Base-by-base conservation (phyloP, 2,329 filamentous ascomycete species). In the Xylariaceae sp. region DNA sequence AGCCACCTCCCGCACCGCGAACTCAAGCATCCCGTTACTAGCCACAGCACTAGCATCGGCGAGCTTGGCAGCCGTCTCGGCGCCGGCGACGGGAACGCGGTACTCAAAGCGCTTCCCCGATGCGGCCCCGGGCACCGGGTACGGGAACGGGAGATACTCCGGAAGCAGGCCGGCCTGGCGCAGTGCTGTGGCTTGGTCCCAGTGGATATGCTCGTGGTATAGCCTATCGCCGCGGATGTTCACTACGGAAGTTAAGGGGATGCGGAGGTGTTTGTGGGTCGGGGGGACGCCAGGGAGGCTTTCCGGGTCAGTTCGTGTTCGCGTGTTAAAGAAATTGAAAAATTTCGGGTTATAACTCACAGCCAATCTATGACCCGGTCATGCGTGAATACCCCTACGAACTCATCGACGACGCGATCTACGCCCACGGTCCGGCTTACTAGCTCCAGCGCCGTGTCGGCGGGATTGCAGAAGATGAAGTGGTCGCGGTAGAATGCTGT, bases 391-490 rank as follows among this genome's bases (percentile, higher is more conserved):
- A 74, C 78, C 65, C 81, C 82, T 16, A 87, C 74, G 58, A 89
- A 88, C 64, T 89, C 86, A 58, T 89, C 86, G 2, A 89, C 78
- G 0, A 92, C 78, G 0, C 87, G 78, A 63, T 92, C 87, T 0
- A 85, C 78, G 0, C 87, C 87, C 0, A 90, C 73, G 0, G 86
- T 90, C 0, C 88, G 80, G 56, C 84, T 88, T 30, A 90, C 76
- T 1, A 91, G 78, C 62, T 89, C 83, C 2, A 92, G 72, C 3
- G 74, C 72, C 0, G 85, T 84, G 59, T 90, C 87, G 0, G 74
- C 75, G 0, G 88, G 81, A 58, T 92, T 92, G 54, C 76, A 82
- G 65, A 85, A 88, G 62, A 92, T 85, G 71, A 92, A 92, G 63
- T 90, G 81, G 57, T 89, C 66, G 0, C 77, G 76, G 69, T 92